Base-by-base conservation (phyloP, 768 basidiomycete species). In the Botryobasidium botryosum region DNA sequence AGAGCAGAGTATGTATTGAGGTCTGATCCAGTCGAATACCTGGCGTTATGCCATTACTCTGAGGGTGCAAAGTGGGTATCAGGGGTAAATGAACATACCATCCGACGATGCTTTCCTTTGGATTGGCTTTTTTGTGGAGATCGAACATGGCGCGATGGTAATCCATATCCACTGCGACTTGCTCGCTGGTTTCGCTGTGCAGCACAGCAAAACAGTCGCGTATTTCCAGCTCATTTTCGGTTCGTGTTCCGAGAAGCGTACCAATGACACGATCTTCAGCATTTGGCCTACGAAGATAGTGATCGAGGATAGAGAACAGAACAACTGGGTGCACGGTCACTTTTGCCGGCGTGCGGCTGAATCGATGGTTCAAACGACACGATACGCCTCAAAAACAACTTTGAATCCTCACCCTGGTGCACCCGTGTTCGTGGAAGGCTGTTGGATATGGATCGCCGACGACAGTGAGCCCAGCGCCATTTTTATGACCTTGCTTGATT, bases 161-260 rank as follows among this genome's bases (percentile, higher is more conserved):
- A 41, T 92, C 88, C 77, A 88, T 87, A 59, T 97, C 91, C 49
- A 97, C 83, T 3, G 86, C 87, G 35, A 92, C 85, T 62, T 88
- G 86, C 56, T 92, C 85, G 57, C 75, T 77, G 24, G 81, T 85
- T 65, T 92, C 86, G 57, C 77, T 81, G 61, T 97, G 90, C 35
- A 91, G 71, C 25, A 96, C 87, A 17, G 87, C 88, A 57, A 94
- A 97, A 12, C 84, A 74, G 40, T 77, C 79, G 45, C 76, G 72
- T 50, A 94, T 76, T 53, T 85, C 79, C 50, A 97, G 65, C 46
- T 74, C 68, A 42, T 65, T 60, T 38, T 69, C 68, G 24, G 70
- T 74, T 50, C 92, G 75, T 43, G 72, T 73, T 15, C 92, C 92
- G 20, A 97, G 78, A 24, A 96, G 75, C 0, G 92, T 94, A 18